phyloP scores from a whole-genome alignment of 2,329 filamentous ascomycete genomes.

The Fusarium concolor region DNA sequence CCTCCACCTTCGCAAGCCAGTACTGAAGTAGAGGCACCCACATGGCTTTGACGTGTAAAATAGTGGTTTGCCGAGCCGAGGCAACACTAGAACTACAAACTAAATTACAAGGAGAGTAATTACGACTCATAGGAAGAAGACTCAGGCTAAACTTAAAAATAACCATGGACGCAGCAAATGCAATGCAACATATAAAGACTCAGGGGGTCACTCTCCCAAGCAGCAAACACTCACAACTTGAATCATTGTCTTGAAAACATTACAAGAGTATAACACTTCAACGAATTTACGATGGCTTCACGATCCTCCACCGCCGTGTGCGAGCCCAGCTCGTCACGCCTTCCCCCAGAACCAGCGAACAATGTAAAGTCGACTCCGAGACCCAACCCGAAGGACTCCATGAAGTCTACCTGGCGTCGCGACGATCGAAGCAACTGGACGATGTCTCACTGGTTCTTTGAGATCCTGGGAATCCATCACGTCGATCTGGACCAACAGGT shows the following conservation, averaged over 20 bases:
- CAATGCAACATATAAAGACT: not conserved
- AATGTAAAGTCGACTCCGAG: not conserved
- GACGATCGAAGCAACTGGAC: not conserved
- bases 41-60: not conserved
- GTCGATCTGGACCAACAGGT: not conserved
- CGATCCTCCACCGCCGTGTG: not conserved
- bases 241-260: not conserved
- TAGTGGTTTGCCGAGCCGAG: constrained; percentile 2
- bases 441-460: not conserved
- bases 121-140: not conserved
- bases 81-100: not conserved
- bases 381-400: constrained; percentile 2
- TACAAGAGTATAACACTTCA: not conserved
- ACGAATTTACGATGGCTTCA: not conserved
- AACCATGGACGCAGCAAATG: not conserved
- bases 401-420: not conserved
- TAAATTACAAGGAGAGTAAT: not conserved
- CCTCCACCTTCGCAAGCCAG: constrained; percentile 3
- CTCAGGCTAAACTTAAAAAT: not conserved
- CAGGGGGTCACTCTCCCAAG: not conserved
- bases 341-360: not conserved
- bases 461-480: not conserved
- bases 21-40: not conserved
- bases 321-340: not conserved
- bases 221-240: not conserved